Base-by-base conservation (phyloP, 192 early-diverging fungal species). In the Mortierella antarctica region DNA sequence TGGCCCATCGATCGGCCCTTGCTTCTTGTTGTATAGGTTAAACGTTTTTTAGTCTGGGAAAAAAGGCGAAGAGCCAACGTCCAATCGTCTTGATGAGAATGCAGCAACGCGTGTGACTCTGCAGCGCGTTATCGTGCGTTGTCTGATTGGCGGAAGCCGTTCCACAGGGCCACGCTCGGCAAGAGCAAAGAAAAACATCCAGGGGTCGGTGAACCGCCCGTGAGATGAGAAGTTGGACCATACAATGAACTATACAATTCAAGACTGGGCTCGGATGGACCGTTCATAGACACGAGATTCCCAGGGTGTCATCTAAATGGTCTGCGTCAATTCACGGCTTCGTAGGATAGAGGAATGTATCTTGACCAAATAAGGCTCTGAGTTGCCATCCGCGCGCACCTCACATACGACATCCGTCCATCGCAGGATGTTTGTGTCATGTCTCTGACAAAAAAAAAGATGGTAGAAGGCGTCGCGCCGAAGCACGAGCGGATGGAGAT, bases 51-150 rank as follows among this genome's bases (percentile, higher is more conserved):
- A 42, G 60, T 45, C 60, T 48, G 7, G 13, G 45, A n/a, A 46
- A 11, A n/a, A 48, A 10, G n/a, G 44, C 1, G 7, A 14, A 20
- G 23, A 5, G n/a, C n/a, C 45, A 31, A 31, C 3, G 31, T 31
- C 31, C 45, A 48, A 47, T 53, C 21, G 42, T 31, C 42, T 4
- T n/a, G 39, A 31, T 13, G 50, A 17, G 15, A 15, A 5, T 13
- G 51, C 3, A 17, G 47, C 68, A 12, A 58, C 40, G 68, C 68
- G 68, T 70, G 68, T 70, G 68, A 70, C 68, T 18, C 51, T 62
- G 68, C 59, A 62, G 68, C 45, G 23, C 40, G 47, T 15, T 49
- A 57, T 49, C 45, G 21, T 48, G 6, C 46, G 39, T 20, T 21
- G 14, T 57, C 47, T 68, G 55, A 68, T 68, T 68, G 66, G 66